Percentiles rank a stretch among this genome's conserved stretches.
These are phyloP conservation scores for Tephrocybe sp. DNA, from an alignment of 768 basidiomycete species.

Conservation along the genomic window DNA sequence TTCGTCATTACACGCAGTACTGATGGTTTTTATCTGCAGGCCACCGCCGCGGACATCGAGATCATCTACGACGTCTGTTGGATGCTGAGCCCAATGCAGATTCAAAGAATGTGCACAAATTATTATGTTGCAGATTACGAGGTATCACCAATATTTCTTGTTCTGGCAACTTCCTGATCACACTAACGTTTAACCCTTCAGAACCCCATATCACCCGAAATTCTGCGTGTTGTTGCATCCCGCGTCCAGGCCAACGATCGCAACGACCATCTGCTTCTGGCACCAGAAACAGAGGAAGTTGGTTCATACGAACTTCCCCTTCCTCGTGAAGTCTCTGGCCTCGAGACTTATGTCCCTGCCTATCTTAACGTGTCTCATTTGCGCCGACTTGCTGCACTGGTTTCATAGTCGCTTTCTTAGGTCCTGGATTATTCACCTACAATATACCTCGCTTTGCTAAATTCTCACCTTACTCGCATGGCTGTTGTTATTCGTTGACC, in stretches of 20 bases:
- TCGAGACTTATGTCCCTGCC: slow-evolving; percentile 95
- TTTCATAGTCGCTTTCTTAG: slow-evolving; percentile 49
- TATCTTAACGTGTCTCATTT: slow-evolving; percentile 89
- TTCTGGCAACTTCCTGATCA: not conserved
- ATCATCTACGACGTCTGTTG: slow-evolving; percentile 99
- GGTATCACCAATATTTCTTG: slow-evolving; percentile 39
- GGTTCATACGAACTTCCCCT: slow-evolving; percentile 92
- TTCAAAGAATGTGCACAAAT: slow-evolving; percentile 98
- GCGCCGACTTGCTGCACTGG: slow-evolving; percentile 81
- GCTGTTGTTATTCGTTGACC: slow-evolving; percentile 25
- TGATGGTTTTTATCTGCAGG: slow-evolving; percentile 40
- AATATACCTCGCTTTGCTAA: slow-evolving; percentile 42
- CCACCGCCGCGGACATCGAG: slow-evolving; percentile 92
- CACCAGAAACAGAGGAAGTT: slow-evolving; percentile 96
- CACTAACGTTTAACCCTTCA: slow-evolving; percentile 26
- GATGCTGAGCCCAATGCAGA: slow-evolving; percentile 99
- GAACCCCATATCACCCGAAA: slow-evolving; percentile 97
- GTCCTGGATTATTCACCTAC: slow-evolving; percentile 35
- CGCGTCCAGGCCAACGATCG: slow-evolving; percentile 95
- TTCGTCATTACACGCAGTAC: not conserved
- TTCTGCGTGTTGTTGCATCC: slow-evolving; percentile 93
- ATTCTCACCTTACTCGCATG: slow-evolving; percentile 37
- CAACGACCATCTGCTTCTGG: slow-evolving; percentile 92
- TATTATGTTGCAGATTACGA: slow-evolving; percentile 99
- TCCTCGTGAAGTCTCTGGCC: slow-evolving; percentile 89